phyloP scores from a whole-genome alignment of 805 yeast species.

The Kluyveromyces nonfermentans region DNA sequence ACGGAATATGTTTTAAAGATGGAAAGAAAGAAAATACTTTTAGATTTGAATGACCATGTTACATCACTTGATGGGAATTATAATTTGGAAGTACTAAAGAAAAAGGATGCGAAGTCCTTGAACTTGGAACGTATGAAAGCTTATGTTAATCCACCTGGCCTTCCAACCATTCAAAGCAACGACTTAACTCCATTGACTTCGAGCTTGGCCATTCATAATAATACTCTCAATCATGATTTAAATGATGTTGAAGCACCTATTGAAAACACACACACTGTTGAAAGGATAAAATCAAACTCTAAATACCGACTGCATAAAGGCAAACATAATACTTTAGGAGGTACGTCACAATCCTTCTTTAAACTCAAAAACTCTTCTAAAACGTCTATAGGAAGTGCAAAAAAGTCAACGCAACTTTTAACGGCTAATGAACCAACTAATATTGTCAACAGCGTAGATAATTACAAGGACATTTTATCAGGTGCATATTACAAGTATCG shows the following conservation, averaged over 20 bases:
- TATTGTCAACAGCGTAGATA: slow-evolving; percentile 10
- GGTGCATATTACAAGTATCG: slow-evolving; percentile 74
- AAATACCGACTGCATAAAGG: slow-evolving; percentile 16
- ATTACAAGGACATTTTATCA: slow-evolving; percentile 27
- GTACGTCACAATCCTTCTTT: slow-evolving; percentile 19
- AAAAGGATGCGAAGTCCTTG: slow-evolving; percentile 32
- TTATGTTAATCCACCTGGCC: slow-evolving; percentile 18
- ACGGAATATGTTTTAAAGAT: slow-evolving; percentile 31
- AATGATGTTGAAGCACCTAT: background rate
- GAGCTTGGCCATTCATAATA: slow-evolving; percentile 15
- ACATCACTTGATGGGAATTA: slow-evolving; percentile 34
- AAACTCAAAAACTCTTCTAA: slow-evolving; percentile 29
- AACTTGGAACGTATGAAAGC: slow-evolving; percentile 27
- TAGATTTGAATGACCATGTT: slow-evolving; percentile 34
- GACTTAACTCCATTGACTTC: slow-evolving; percentile 28
- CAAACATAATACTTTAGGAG: slow-evolving; percentile 8
- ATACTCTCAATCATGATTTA: background rate
- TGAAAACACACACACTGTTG: slow-evolving; percentile 2
- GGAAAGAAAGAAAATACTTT: slow-evolving; percentile 21
- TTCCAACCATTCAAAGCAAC: slow-evolving; percentile 29
- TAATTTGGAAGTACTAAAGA: slow-evolving; percentile 35
- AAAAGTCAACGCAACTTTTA: slow-evolving; percentile 10
- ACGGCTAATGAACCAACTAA: slow-evolving; percentile 14
- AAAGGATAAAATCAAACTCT: slow-evolving; percentile 10
- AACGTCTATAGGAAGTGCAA: slow-evolving; percentile 18